Evolutionary conservation across 176 grass and related monocot genomes (phyloP), one percentile per base, ranked within the genome.

Genomic region (Oryza glumipatula): DNA sequence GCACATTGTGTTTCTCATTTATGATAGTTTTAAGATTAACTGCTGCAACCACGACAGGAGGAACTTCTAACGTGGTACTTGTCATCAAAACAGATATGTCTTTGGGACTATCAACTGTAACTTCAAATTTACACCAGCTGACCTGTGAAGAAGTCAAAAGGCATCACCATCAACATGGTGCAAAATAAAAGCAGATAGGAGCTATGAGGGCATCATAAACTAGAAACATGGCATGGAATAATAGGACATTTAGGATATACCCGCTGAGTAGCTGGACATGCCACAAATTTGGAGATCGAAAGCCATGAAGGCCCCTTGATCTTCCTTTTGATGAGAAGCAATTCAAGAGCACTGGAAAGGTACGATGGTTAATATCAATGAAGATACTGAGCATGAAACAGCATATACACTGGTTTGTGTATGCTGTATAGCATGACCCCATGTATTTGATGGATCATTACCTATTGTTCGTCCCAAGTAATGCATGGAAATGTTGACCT

Each of bases 41-140:
- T 77, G 96, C 94, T 0, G 87, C 81, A 65, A 93, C 93, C 83
- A 96, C 80, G 33, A 94, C 93, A 72, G 94, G 80, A 46, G 93
- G 96, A 38, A 94, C 88, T 75, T 97, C 91, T 72, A 83, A 47
- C n/a, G 71, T 39, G 24, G 48, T 78, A 51, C 84, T 97, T 88
- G 91, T 84, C 80, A 85, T 70, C 66, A 89, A 86, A 85, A 89
- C 58, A 83, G 89, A 87, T 67, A 99, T 89, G 43, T 99, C 89
- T 83, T 99, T 99, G 61, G 94, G 94, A 65, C 75, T 94, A 86
- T 96, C 84, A 76, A 99, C 90, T 68, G 76, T 81, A 81, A 99
- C 77, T 83, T 99, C 96, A 94, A 91, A 94, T 83, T 94, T 99
- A 74, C 94, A 99, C 96, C 96, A 99, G 88, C 96, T 99, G 72